phyloP scores from a whole-genome alignment of 1,284 basidiomycete species.

The Vanrija sp. region DNA sequence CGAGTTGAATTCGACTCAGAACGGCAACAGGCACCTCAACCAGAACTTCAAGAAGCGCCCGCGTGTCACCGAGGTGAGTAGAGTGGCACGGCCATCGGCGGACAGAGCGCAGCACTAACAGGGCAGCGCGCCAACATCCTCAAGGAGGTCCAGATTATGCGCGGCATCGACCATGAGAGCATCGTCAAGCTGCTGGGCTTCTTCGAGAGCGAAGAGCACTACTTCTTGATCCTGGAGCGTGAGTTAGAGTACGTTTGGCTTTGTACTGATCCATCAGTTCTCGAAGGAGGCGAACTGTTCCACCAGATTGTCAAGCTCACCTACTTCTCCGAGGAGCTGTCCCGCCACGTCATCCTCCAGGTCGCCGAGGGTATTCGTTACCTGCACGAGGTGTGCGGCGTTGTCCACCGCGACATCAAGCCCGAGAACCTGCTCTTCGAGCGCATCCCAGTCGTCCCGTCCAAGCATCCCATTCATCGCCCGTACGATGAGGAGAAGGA shows the following conservation, averaged over 20 bases:
- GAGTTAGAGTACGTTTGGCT: constrained; percentile 38
- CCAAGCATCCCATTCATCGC: constrained; percentile 66
- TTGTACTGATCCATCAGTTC: constrained; percentile 55
- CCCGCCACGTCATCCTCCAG: constrained; percentile 94
- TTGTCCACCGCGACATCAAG: constrained; percentile 89
- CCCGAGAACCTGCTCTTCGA: constrained; percentile 97
- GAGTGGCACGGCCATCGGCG: constrained; percentile 2
- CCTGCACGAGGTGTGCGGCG: constrained; percentile 94
- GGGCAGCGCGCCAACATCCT: constrained; percentile 91
- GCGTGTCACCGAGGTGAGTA: constrained; percentile 85
- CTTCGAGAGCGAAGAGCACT: constrained; percentile 86
- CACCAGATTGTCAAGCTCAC: constrained; percentile 99
- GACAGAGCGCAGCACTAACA: constrained; percentile 1
- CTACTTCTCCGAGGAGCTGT: constrained; percentile 93
- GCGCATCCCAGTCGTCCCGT: constrained; percentile 86
- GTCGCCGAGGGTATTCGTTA: constrained; percentile 94
- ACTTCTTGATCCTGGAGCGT: constrained; percentile 92
- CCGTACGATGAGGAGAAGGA: constrained; percentile 99
- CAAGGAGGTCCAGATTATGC: constrained; percentile 99
- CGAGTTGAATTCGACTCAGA: constrained; percentile 90
- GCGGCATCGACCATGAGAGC: constrained; percentile 80
- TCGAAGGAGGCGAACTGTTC: constrained; percentile 98
- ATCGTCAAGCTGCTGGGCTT: constrained; percentile 87
- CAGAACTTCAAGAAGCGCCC: constrained; percentile 87
- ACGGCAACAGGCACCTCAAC: constrained; percentile 86